These are phyloP conservation scores for Vickermania spadyakhi DNA, from an alignment of 208 protist species.

Conservation along the genomic window DNA sequence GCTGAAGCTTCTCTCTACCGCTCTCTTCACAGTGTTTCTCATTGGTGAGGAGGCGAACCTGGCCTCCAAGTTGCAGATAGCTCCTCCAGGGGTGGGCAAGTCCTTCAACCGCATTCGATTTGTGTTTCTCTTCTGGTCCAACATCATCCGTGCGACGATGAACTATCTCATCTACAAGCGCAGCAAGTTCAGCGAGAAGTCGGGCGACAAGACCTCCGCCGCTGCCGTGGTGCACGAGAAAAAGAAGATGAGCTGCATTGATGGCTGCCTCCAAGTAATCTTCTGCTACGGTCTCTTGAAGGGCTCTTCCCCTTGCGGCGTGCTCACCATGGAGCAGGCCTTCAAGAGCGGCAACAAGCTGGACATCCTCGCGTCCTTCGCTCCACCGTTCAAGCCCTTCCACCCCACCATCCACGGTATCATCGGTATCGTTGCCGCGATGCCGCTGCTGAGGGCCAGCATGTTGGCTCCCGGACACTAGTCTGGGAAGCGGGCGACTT, in stretches of 20 bases:
- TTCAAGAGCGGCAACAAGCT: conserved; percentile 30
- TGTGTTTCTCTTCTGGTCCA: conserved; percentile 83
- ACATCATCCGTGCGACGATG: conserved; percentile 48
- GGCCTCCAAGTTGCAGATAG: conserved; percentile 38
- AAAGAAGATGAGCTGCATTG: conserved; percentile 42
- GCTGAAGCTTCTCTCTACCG: conserved; percentile 43
- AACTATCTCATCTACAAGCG: conserved; percentile 48
- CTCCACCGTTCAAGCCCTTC: conserved; percentile 33
- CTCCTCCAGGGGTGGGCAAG: conserved; percentile 17
- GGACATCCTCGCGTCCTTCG: conserved; percentile 46
- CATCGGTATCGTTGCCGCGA: conserved; percentile 49
- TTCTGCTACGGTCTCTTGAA: conserved; percentile 71
- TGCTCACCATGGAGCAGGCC: conserved; percentile 21
- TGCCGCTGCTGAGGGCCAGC: conserved; percentile 57
- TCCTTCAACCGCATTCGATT: conserved; percentile 58
- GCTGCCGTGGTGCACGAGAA: conserved; percentile 42
- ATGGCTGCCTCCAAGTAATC: conserved; percentile 55
- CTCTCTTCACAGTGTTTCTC: conserved; percentile 67
- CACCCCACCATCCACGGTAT: conserved; percentile 53
- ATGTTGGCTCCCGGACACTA: too few species aligned
- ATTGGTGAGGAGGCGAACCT: conserved; percentile 66
- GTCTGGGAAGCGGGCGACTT: too few species aligned
- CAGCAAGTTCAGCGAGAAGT: conserved; percentile 25
- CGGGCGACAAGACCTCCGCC: conserved; percentile 27
- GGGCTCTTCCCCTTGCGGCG: conserved; percentile 35